Conservation (phyloP, 495 filamentous ascomycete genomes). For the Staphylotrichum longicolle region DNA sequence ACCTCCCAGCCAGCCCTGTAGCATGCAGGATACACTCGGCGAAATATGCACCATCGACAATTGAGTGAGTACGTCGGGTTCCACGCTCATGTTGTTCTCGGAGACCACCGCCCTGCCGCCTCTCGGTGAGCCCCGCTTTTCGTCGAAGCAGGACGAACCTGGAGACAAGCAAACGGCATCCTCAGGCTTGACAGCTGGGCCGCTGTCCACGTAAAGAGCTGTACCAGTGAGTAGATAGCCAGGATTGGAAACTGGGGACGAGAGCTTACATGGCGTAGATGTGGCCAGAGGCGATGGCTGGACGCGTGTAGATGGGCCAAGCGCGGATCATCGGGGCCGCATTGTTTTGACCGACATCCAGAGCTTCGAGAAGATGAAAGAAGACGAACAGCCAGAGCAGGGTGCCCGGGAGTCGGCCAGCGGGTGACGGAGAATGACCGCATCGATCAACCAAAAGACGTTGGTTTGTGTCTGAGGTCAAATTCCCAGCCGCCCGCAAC, state of each 20-base stretch:
- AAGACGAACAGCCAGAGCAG: background rate
- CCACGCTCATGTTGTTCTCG: background rate
- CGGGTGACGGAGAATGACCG: background rate
- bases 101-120: background rate
- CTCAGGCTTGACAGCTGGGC: background rate
- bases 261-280: background rate
- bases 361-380: slow-evolving; percentile 7
- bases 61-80: background rate
- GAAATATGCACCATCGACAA: background rate
- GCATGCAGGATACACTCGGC: background rate
- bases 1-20: background rate
- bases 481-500: background rate
- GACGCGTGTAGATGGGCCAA: background rate
- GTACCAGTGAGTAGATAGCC: background rate
- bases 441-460: no score
- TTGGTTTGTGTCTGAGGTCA: slow-evolving; percentile 6
- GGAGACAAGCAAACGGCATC: background rate
- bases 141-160: background rate
- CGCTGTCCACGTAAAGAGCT: background rate
- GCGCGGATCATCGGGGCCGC: slow-evolving; percentile 2
- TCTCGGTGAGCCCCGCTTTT: background rate
- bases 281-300: no score
- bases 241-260: background rate
- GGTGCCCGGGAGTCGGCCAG: background rate
- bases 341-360: background rate